Evolutionary conservation across 208 protist genomes (phyloP), one percentile per base, ranked within the genome.

Genomic region (Trypanosomatidae sp.): DNA sequence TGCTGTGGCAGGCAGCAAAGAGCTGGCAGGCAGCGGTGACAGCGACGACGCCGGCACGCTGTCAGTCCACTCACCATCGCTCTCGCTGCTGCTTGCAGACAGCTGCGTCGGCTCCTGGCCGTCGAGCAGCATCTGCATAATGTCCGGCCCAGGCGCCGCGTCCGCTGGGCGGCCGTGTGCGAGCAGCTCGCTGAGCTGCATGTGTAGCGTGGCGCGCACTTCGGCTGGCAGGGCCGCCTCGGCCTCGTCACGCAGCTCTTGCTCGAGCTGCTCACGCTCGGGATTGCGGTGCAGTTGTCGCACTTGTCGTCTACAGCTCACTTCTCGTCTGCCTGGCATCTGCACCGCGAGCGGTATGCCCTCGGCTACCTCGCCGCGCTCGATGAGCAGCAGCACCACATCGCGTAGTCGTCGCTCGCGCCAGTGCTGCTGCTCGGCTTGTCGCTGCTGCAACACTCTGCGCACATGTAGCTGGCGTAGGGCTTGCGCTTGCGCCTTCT

Each of bases 91-190:
- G 25, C 40, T 48, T 26, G 35, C 38, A 4, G 32, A 26, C 24
- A 45, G 22, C 19, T 18, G 45, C n/a, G 32, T 20, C 13, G 66
- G 19, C 22, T 70, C 61, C 16, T 62, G 52, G 4, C 67, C 61
- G 33, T 75, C 57, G 8, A 75, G 53, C 25, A 77, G 52, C 25
- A 77, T 33, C 33, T 77, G 62, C 68, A 77, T 66, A 25, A 77
- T 61, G 39, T 77, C 68, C 20, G 68, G 68, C 0, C 62, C 68
- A 0, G 50, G 49, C 13, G 48, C 44, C 0, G 62, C 64, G 13
- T 71, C 58, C 43, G 11, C 32, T 0, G 68, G 68, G 10, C 68
- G 62, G 16, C 68, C 68, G 26, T 66, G 40, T 11, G 40, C 47
- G 6, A 77, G 53, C 16, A 71, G 50, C 30, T 67, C 53, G 0